Evolutionary conservation across 768 basidiomycete genomes (phyloP).

Genomic region (Lactarius sp.): DNA sequence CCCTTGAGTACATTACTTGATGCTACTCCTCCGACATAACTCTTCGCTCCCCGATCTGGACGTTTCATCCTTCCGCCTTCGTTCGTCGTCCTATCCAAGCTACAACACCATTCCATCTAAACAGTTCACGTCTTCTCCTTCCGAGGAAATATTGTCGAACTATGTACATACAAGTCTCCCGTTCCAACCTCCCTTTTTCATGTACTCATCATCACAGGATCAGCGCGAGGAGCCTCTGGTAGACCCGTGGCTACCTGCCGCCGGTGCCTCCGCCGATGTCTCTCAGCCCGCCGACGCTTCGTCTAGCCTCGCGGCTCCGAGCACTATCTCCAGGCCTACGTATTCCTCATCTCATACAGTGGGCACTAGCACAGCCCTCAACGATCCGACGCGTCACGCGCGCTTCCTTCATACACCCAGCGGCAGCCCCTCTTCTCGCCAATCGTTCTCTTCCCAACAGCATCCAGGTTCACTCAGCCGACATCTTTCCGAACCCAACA

Average conservation of each 20-base stretch:
- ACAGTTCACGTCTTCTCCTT: slow-evolving; percentile 17
- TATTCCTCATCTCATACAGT: slow-evolving; percentile 4
- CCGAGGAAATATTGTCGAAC: slow-evolving; percentile 20
- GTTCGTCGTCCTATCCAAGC: slow-evolving; percentile 23
- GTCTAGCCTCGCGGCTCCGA: not conserved
- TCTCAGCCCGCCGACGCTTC: slow-evolving; percentile 12
- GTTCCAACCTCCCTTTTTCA: slow-evolving; percentile 11
- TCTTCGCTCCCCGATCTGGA: slow-evolving; percentile 23
- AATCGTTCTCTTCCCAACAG: slow-evolving; percentile 7
- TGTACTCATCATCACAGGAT: slow-evolving; percentile 22
- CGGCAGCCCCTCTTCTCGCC: slow-evolving; percentile 13
- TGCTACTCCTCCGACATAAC: slow-evolving; percentile 22
- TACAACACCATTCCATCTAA: slow-evolving; percentile 24
- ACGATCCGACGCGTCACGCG: slow-evolving; percentile 15
- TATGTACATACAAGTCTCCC: slow-evolving; percentile 22
- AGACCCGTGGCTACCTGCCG: slow-evolving; percentile 14
- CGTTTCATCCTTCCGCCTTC: slow-evolving; percentile 19
- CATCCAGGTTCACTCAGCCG: slow-evolving; percentile 5
- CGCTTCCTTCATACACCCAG: slow-evolving; percentile 15
- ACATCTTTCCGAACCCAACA: slow-evolving; percentile 20
- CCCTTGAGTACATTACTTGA: slow-evolving; percentile 21
- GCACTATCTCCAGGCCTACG: not conserved
- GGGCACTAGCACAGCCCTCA: not conserved
- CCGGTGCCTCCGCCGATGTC: slow-evolving; percentile 13
- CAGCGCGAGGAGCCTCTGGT: slow-evolving; percentile 17